Base-by-base conservation (phyloP, 140 eudicot genomes). In the Bidens hawaiensis region DNA sequence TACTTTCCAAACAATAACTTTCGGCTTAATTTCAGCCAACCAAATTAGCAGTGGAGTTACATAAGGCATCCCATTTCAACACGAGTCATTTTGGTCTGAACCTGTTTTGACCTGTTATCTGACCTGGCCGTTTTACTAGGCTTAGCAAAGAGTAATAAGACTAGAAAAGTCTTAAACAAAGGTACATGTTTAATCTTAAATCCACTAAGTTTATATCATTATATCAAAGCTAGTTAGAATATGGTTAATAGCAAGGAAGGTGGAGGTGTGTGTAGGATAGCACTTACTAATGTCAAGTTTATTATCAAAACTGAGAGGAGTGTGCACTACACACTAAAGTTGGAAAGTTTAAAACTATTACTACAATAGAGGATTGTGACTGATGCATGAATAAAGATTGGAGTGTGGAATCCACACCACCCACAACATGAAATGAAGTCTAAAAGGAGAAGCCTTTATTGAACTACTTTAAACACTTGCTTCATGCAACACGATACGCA, bases 201-300 rank as follows among this genome's bases (percentile, higher is more conserved):
- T 0, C 12, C 33, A 16, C 26, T 18, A 40, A 40, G 13, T 17
- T 17, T 14, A 47, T 4, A 47, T 2, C 21, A 5, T n/a, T n/a
- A n/a, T n/a, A n/a, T n/a, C 27, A 14, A 18, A 19, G 27, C 54
- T 19, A 45, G 51, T 45, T 46, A 46, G 52, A 8, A 31, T 50
- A 46, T 38, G 34, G 30, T 25, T 11, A 33, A 17, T 33, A 22
- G 5, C 14, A 26, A 51, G 22, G 61, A 45, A 65, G 64, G 51
- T 73, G 76, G 82, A 78, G 48, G 21, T 53, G 6, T 73, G 79
- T 58, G 74, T 78, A 68, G 73, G 79, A 72, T 57, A 47, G 76
- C 83, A 73, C 53, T 49, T 64, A 36, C 16, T 41, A 69, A 50
- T 38, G 67, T 52, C 13, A 70, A 43, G 49, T 43, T 55, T 31